phyloP scores from a whole-genome alignment of 306 rosid species.

The Ammopiptanthus mongolicus region DNA sequence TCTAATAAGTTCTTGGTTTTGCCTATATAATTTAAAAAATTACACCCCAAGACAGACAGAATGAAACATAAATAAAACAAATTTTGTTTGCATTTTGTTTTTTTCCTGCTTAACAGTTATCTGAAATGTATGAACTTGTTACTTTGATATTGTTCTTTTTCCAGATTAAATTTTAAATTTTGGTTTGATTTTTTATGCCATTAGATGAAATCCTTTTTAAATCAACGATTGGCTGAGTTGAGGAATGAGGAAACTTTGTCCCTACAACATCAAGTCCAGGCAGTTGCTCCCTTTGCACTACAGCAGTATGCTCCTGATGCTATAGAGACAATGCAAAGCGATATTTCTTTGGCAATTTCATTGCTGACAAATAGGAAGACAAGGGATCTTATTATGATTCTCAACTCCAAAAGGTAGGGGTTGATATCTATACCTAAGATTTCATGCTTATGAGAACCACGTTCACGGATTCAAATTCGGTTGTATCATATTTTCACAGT shows the following conservation, averaged over 20 bases:
- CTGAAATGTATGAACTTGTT: not conserved
- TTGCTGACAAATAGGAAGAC: conserved; percentile 80
- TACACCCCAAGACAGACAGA: not conserved
- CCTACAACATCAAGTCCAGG: conserved; percentile 91
- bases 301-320: conserved; percentile 80
- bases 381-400: conserved; percentile 86
- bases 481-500: not conserved
- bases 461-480: not conserved
- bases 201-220: conserved; percentile 79
- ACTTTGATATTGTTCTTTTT: conserved; percentile 13
- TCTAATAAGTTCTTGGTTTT: not conserved
- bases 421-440: conserved; percentile 13
- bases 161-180: conserved; percentile 4
- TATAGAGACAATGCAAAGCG: conserved; percentile 60
- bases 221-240: conserved; percentile 70
- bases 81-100: not conserved
- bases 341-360: conserved; percentile 74
- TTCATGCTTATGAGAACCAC: conserved; percentile 1
- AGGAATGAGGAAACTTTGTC: conserved; percentile 75
- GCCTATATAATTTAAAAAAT: not conserved
- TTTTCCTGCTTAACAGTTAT: conserved; percentile 3
- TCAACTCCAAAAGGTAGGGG: conserved; percentile 81
- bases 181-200: conserved; percentile 20
- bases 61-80: not conserved
- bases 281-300: conserved; percentile 77